Percentiles rank a stretch among this genome's conserved stretches.
phyloP scores from a whole-genome alignment of 2,329 filamentous ascomycete species.

The Fusarium dimerum region DNA sequence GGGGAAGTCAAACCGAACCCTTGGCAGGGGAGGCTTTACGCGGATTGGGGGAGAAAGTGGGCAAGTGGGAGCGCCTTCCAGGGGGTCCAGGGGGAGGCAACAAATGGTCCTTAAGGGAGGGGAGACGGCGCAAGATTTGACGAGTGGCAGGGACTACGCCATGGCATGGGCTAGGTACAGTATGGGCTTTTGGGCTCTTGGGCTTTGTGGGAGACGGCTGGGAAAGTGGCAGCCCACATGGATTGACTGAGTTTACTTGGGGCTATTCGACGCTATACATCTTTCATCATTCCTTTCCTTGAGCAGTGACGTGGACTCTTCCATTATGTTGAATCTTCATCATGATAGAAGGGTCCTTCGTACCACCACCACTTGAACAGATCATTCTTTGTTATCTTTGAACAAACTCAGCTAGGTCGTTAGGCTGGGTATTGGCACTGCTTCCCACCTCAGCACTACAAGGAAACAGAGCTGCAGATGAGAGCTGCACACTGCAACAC shows the following conservation, averaged over 20 bases:
- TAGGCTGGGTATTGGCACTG: no score
- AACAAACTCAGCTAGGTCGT: no score
- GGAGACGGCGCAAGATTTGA: constrained; percentile 8
- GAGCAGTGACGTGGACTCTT: neutral
- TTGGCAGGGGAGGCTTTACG: neutral
- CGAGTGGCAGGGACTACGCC: constrained; percentile 13
- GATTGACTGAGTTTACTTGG: neutral
- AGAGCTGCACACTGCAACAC: no score
- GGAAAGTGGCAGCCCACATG: neutral
- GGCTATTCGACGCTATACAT: neutral
- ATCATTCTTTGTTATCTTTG: no score
- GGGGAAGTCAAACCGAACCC: neutral
- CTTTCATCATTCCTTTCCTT: neutral
- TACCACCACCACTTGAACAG: neutral
- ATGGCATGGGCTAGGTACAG: no score
- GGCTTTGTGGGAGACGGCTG: neutral
- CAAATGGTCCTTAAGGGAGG: neutral
- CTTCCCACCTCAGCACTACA: no score
- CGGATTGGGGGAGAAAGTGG: no score
- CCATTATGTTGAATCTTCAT: neutral
- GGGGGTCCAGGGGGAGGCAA: neutral
- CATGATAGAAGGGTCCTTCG: neutral
- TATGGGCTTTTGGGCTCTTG: no score
- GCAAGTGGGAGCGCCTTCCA: no score
- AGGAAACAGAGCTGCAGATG: no score